These are phyloP conservation scores for Alternaria rosae DNA, from an alignment of 2,329 filamentous ascomycete species.

Conservation along the genomic window DNA sequence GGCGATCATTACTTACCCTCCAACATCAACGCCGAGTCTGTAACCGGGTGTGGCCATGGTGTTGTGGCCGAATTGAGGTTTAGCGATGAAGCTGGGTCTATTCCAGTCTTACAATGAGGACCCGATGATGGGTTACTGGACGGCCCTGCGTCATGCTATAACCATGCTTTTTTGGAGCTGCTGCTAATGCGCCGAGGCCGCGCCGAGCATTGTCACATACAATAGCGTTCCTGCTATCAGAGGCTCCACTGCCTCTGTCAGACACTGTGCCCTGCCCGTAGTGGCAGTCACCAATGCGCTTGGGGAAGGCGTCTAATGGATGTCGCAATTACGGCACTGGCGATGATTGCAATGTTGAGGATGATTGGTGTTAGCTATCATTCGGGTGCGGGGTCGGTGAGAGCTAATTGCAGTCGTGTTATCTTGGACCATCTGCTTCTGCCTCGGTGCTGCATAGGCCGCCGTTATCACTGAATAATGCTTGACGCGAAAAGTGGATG, in stretches of 20 bases:
- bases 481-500: neutral
- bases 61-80: neutral
- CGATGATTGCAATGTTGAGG: neutral
- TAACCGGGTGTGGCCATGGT: constrained; percentile 30
- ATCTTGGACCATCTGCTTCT: neutral
- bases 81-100: neutral
- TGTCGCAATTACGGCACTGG: neutral
- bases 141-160: constrained; percentile 18
- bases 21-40: constrained; percentile 45
- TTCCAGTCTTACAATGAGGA: neutral
- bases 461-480: neutral
- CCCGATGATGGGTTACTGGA: neutral
- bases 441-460: neutral
- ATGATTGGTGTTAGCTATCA: neutral
- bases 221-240: constrained; percentile 1
- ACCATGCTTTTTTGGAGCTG: constrained; percentile 14
- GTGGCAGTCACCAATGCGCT: neutral
- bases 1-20: constrained; percentile 36
- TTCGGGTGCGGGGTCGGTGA: constrained; percentile 5
- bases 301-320: neutral
- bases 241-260: neutral
- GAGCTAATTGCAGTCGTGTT: neutral
- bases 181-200: constrained; percentile 9
- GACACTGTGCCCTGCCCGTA: neutral
- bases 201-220: constrained; percentile 7